Conservation (phyloP, 768 basidiomycete genomes). For the Chalciporus pseudorubinellus region DNA sequence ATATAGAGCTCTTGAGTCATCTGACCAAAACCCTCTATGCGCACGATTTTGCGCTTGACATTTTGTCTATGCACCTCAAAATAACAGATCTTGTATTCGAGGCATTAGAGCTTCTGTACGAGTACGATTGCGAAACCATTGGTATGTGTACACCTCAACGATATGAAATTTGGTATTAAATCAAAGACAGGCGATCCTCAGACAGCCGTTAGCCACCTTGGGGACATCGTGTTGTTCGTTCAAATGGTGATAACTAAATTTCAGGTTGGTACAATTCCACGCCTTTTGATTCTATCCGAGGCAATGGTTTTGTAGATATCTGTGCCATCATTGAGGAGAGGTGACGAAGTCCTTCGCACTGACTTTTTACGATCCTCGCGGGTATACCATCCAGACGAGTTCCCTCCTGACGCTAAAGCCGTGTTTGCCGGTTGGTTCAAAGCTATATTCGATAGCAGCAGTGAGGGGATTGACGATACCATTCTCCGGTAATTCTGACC, state of each 20-base stretch:
- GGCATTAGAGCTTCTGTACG: constrained; percentile 59
- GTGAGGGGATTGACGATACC: constrained; percentile 82
- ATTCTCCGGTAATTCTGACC: constrained; percentile 53
- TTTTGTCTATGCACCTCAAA: constrained; percentile 64
- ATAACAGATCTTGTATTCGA: constrained; percentile 64
- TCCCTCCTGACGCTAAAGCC: constrained; percentile 41
- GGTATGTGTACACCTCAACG: constrained; percentile 44
- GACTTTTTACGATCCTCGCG: constrained; percentile 52
- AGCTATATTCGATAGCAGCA: constrained; percentile 70
- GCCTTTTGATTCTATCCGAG: background rate
- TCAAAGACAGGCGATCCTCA: constrained; percentile 69
- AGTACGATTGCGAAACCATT: constrained; percentile 78
- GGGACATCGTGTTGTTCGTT: constrained; percentile 73
- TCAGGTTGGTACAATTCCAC: constrained; percentile 41
- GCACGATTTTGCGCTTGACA: constrained; percentile 59
- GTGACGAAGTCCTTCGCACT: constrained; percentile 45
- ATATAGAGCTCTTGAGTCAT: constrained; percentile 68
- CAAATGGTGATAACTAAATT: constrained; percentile 67
- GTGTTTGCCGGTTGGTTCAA: constrained; percentile 67
- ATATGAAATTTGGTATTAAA: background rate
- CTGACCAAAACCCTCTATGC: constrained; percentile 65
- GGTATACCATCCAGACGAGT: constrained; percentile 39
- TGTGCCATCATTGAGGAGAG: constrained; percentile 43
- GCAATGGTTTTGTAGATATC: constrained; percentile 43
- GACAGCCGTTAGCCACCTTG: constrained; percentile 73